Percentiles rank a stretch among this genome's conserved stretches.
These are phyloP conservation scores for Canavalia ensiformis DNA, from an alignment of 306 rosid species.

Conservation along the genomic window DNA sequence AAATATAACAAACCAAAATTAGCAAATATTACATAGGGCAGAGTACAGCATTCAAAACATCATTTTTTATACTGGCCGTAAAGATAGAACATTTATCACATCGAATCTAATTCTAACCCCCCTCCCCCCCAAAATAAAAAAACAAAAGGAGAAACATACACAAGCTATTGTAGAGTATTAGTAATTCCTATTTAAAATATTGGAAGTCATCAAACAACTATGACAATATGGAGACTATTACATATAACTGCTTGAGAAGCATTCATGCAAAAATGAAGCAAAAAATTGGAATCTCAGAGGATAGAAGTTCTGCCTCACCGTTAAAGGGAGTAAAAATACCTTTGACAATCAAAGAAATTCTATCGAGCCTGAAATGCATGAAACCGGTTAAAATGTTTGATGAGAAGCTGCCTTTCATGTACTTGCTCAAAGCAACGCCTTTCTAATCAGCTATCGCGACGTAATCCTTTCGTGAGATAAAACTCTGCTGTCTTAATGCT, in stretches of 20 bases:
- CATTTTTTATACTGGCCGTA: neutral
- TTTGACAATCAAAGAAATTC: slow-evolving; percentile 38
- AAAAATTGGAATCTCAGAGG: slow-evolving; percentile 41
- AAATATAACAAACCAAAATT: neutral
- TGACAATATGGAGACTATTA: slow-evolving; percentile 28
- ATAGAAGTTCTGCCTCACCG: slow-evolving; percentile 38
- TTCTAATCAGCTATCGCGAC: slow-evolving; percentile 18
- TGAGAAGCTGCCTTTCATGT: slow-evolving; percentile 35
- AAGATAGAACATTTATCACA: slow-evolving; percentile 22
- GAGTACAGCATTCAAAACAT: neutral
- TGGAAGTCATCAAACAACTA: slow-evolving; percentile 26
- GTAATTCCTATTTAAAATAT: neutral
- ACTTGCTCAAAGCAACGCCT: slow-evolving; percentile 43
- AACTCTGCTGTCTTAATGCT: slow-evolving; percentile 40
- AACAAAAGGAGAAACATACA: neutral
- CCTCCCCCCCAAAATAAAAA: too few species aligned
- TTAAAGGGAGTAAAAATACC: slow-evolving; percentile 37
- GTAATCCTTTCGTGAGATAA: slow-evolving; percentile 23
- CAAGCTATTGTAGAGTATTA: neutral
- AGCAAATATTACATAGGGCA: neutral
- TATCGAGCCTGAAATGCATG: slow-evolving; percentile 32
- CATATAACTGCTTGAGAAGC: slow-evolving; percentile 46
- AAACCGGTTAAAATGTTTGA: slow-evolving; percentile 42
- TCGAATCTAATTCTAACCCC: slow-evolving; percentile 4
- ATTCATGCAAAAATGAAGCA: slow-evolving; percentile 37